phyloP scores from a whole-genome alignment of 2,329 filamentous ascomycete genomes.

The Aspergillus alliaceus region DNA sequence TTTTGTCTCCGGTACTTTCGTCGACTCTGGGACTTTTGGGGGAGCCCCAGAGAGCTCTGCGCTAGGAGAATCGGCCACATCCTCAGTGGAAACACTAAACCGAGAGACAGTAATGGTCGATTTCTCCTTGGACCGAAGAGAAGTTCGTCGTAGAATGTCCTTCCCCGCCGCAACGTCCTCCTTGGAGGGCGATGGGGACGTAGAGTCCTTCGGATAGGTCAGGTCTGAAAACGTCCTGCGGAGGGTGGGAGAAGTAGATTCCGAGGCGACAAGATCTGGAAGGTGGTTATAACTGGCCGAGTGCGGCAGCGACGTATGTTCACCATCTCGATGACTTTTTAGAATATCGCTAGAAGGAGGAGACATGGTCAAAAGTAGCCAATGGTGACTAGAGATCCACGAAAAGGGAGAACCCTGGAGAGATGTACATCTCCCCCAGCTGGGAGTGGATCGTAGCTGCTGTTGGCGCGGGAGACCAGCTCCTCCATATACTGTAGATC shows the following conservation, averaged over 20 bases:
- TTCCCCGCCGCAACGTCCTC: constrained; percentile 42
- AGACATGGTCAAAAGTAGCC: constrained; percentile 34
- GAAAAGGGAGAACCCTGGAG: constrained; percentile 23
- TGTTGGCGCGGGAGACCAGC: constrained; percentile 41
- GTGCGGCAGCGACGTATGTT: constrained; percentile 43
- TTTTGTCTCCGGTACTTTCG: constrained; percentile 27
- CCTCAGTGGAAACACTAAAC: constrained; percentile 40
- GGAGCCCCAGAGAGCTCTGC: constrained; percentile 19
- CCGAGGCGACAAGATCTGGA: constrained; percentile 39
- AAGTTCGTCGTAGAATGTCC: constrained; percentile 43
- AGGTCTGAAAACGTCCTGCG: constrained; percentile 53
- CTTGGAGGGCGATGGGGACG: constrained; percentile 37
- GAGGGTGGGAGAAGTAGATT: constrained; percentile 37
- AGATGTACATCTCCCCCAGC: constrained; percentile 30
- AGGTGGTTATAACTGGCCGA: constrained; percentile 61
- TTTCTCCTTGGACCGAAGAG: constrained; percentile 37
- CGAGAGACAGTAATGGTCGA: constrained; percentile 32
- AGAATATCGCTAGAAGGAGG: constrained; percentile 24
- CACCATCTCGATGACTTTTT: constrained; percentile 26
- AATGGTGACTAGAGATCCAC: constrained; percentile 16
- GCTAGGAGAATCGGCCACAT: constrained; percentile 28
- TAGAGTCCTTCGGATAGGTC: constrained; percentile 42
- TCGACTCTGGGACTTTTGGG: constrained; percentile 1
- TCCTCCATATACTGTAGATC: constrained; percentile 36
- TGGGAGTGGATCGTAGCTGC: constrained; percentile 17